phyloP scores from a whole-genome alignment of 345 rosid genomes.

The Eucalyptus erythrocorys region DNA sequence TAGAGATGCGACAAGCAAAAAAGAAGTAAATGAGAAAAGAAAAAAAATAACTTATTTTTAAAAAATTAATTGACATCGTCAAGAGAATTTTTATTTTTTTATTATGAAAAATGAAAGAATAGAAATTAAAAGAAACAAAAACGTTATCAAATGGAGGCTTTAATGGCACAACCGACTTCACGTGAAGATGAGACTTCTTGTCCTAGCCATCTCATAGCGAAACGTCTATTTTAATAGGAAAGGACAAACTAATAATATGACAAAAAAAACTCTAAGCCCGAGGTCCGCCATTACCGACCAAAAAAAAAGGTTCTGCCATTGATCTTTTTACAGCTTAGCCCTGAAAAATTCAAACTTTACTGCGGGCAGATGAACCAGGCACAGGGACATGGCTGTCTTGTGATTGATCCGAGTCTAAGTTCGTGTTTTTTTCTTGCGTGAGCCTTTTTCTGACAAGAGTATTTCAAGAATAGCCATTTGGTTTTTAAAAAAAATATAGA shows the following conservation, averaged over 20 bases:
- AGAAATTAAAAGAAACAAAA: too few species aligned
- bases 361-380: not conserved
- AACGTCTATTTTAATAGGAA: not conserved
- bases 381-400: not conserved
- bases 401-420: not conserved
- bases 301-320: not conserved
- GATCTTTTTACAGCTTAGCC: not conserved
- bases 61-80: fast-evolving
- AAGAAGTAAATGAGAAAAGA: too few species aligned
- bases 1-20: fast-evolving
- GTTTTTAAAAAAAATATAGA: too few species aligned
- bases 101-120: too few species aligned
- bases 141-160: too few species aligned
- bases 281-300: too few species aligned
- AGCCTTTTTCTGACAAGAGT: not conserved
- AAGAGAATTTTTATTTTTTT: too few species aligned
- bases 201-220: not conserved
- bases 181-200: not conserved
- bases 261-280: not conserved
- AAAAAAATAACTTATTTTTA: too few species aligned
- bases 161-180: not conserved
- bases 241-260: not conserved
- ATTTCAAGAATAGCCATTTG: not conserved
- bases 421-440: not conserved
- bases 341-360: not conserved